phyloP scores from a whole-genome alignment of 2,329 filamentous ascomycete species.

The Corinectria fuckeliana region DNA sequence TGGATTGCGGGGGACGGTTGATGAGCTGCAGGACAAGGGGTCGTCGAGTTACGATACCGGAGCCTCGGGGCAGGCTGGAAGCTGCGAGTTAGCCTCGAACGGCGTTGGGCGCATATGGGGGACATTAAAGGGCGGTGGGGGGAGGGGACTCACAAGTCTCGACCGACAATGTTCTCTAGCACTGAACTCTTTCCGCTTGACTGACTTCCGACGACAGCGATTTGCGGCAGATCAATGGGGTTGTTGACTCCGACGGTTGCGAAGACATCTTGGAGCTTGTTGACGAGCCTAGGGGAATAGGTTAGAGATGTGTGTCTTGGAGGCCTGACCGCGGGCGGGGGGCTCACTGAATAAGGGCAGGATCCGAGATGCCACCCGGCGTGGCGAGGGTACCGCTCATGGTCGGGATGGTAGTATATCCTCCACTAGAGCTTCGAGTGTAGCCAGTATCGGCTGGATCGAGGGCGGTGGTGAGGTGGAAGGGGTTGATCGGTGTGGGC shows the following conservation, averaged over 20 bases:
- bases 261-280: conserved; percentile 99
- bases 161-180: conserved; percentile 96
- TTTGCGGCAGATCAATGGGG: conserved; percentile 97
- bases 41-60: conserved; percentile 94
- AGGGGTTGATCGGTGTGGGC: conserved; percentile 17
- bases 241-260: conserved; percentile 98
- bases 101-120: conserved; percentile 13
- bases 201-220: conserved; percentile 97
- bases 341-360: conserved; percentile 68
- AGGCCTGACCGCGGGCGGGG: conserved; percentile 26
- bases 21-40: conserved; percentile 97
- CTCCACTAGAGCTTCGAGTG: conserved; percentile 17
- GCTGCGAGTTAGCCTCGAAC: conserved; percentile 22
- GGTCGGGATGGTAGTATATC: conserved; percentile 24
- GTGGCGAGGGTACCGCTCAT: conserved; percentile 50
- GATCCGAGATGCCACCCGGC: conserved; percentile 69
- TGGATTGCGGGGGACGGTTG: conserved; percentile 80
- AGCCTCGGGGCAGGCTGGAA: conserved; percentile 87
- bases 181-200: conserved; percentile 99
- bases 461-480: conserved; percentile 22
- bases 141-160: conserved; percentile 83
- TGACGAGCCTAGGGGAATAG: conserved; percentile 72
- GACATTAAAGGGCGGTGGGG: conserved; percentile 13
- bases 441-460: conserved; percentile 20
- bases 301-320: conserved; percentile 29